Conservation (phyloP, 805 yeast species). For the Metschnikowia matae region DNA sequence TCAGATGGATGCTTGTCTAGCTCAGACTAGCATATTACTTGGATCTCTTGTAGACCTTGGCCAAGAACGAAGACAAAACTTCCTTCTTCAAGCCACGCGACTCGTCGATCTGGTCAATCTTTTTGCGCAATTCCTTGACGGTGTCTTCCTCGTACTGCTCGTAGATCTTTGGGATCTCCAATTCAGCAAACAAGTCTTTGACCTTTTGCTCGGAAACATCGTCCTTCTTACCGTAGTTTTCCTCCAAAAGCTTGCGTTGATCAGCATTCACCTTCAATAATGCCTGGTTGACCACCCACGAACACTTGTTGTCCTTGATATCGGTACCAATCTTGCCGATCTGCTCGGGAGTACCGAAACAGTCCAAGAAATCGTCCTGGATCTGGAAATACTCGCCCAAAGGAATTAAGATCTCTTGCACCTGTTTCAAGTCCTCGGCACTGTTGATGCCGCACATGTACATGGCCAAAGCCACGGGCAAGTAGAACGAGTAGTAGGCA, state of each 20-base stretch:
- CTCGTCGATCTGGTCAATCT: constrained; percentile 78
- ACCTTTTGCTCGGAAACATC: constrained; percentile 60
- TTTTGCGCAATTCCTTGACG: constrained; percentile 57
- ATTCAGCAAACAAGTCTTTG: constrained; percentile 68
- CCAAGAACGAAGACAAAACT: constrained; percentile 79
- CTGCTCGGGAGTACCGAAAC: constrained; percentile 95
- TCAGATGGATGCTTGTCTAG: too few relatives aligned
- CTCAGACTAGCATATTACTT: constrained; percentile 41
- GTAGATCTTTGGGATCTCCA: constrained; percentile 68
- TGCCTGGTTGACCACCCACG: constrained; percentile 96
- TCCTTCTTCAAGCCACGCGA: constrained; percentile 87
- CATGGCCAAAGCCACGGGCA: constrained; percentile 97
- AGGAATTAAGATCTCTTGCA: constrained; percentile 80
- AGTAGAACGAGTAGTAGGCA: constrained; percentile 93
- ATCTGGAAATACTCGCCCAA: constrained; percentile 98
- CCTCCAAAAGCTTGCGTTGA: constrained; percentile 79
- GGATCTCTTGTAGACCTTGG: constrained; percentile 90
- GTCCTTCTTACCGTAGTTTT: constrained; percentile 85
- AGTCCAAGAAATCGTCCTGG: constrained; percentile 95
- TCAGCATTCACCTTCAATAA: constrained; percentile 70
- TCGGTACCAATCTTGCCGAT: constrained; percentile 99
- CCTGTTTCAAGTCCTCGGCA: constrained; percentile 80
- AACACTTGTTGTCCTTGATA: constrained; percentile 96
- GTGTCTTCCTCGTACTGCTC: constrained; percentile 76
- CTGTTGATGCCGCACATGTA: constrained; percentile 75